Evolutionary conservation across 2,329 filamentous ascomycete species (phyloP).

Genomic region (Paracoccidioides brasiliensis): DNA sequence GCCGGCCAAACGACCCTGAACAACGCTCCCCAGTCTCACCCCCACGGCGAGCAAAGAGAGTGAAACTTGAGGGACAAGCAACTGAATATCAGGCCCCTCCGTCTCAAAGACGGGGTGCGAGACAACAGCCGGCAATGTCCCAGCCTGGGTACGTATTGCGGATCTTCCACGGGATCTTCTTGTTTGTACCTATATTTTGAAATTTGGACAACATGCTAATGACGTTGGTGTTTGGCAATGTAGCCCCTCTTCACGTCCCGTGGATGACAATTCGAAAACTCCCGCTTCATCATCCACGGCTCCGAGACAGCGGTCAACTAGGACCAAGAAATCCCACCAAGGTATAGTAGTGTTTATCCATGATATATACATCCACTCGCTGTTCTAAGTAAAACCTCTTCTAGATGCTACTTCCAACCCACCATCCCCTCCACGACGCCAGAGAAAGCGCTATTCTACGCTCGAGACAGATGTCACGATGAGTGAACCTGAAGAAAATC

Average conservation of each 20-base stretch:
- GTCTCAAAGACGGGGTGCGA: constrained; percentile 33
- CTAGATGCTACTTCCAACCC: constrained; percentile 25
- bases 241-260: constrained; percentile 51
- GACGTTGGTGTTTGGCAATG: constrained; percentile 14
- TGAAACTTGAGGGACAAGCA: constrained; percentile 46
- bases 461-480: constrained; percentile 55
- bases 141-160: constrained; percentile 27
- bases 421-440: constrained; percentile 27
- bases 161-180: background rate
- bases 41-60: constrained; percentile 55
- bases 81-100: constrained; percentile 29
- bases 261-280: constrained; percentile 47
- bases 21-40: constrained; percentile 1
- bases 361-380: too few species aligned
- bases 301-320: constrained; percentile 59
- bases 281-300: constrained; percentile 42
- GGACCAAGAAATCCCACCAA: constrained; percentile 53
- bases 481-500: constrained; percentile 52
- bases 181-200: background rate
- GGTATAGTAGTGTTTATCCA: constrained; percentile 23
- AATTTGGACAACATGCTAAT: constrained; percentile 7
- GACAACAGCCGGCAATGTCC: constrained; percentile 28
- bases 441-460: constrained; percentile 42
- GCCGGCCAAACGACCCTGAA: constrained; percentile 17
- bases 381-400: constrained; percentile 3